Base-by-base conservation (phyloP, 139 green algal species). In the Picochlorum costavermella region DNA sequence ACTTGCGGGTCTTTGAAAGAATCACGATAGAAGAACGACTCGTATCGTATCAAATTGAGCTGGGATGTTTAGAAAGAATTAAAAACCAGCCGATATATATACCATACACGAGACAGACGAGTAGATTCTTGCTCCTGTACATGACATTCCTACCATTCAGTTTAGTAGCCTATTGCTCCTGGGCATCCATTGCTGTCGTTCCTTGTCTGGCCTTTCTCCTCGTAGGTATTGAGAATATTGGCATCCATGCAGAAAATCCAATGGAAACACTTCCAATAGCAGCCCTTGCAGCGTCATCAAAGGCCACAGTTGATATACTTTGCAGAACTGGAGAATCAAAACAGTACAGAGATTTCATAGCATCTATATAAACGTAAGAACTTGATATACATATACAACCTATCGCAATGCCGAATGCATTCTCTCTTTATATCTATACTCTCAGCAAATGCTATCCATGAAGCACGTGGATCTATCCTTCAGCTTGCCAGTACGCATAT, bases 111-210 rank as follows among this genome's bases (percentile, higher is more conserved):
- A 48, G 71, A 14, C 83, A 92, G 61, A 91, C 81, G 2, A 70
- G 70, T 2, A 79, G 85, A 50, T 92, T 90, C 69, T 65, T 92
- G 50, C 64, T 89, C n/a, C 58, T 86, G 10, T 92, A 82, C 73
- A 63, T 88, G 23, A 78, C 68, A 17, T 69, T 83, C 29, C 65
- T 92, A 51, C 85, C 85, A 29, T 83, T 92, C 31, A 43, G 30
- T 2, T n/a, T 76, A 6, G 71, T 43, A 12, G 5, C 9, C 5
- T 64, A 60, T 56, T 31, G 28, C 2, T 10, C 16, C 0, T 76
- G 63, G 69, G 29, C 57, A 14, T 8, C 56, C 30, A 44, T 76
- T 1, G 60, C 69, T 23, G 30, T 50, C 11, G 29, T 56, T 17
- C 33, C 48, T 2, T 44, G 60, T 0, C 25, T 76, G 13, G 30